Evolutionary conservation across 2,329 filamentous ascomycete genomes (phyloP).

Genomic region (Macrophomina pseudophaseolina): DNA sequence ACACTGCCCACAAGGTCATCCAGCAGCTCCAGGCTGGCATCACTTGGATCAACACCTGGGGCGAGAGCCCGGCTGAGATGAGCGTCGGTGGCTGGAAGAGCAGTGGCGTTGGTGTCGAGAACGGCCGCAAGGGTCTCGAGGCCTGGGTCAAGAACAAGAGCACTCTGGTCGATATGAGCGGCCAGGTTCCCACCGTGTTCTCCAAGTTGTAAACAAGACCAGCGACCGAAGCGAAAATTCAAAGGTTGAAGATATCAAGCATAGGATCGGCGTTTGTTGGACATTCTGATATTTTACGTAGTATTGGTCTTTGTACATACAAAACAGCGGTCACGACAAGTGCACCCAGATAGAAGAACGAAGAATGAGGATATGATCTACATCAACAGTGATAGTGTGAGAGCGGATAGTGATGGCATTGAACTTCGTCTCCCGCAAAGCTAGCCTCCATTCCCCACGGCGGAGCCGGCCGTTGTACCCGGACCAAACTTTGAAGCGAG

Average conservation of each 20-base stretch:
- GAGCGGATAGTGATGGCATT: background rate
- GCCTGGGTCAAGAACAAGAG: constrained; percentile 88
- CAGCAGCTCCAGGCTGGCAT: constrained; percentile 79
- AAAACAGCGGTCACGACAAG: background rate
- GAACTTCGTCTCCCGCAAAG: background rate
- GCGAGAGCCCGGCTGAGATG: constrained; percentile 88
- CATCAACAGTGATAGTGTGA: background rate
- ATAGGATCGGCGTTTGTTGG: constrained; percentile 20
- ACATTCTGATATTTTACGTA: background rate
- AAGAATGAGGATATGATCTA: background rate
- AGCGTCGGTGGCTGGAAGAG: constrained; percentile 90
- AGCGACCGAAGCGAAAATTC: background rate
- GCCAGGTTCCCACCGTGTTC: constrained; percentile 73
- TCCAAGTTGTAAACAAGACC: constrained; percentile 60
- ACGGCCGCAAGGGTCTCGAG: constrained; percentile 77
- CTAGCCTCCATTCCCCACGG: background rate
- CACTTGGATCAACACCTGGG: constrained; percentile 93
- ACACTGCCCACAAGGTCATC: constrained; percentile 73
- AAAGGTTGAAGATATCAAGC: constrained; percentile 9
- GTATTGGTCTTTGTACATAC: background rate
- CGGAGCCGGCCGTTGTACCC: background rate
- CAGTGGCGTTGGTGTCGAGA: constrained; percentile 87
- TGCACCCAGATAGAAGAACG: background rate
- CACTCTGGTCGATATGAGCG: constrained; percentile 82
- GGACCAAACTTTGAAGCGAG: background rate